phyloP scores from a whole-genome alignment of 1,284 basidiomycete genomes.

The Termitomyces sp. region DNA sequence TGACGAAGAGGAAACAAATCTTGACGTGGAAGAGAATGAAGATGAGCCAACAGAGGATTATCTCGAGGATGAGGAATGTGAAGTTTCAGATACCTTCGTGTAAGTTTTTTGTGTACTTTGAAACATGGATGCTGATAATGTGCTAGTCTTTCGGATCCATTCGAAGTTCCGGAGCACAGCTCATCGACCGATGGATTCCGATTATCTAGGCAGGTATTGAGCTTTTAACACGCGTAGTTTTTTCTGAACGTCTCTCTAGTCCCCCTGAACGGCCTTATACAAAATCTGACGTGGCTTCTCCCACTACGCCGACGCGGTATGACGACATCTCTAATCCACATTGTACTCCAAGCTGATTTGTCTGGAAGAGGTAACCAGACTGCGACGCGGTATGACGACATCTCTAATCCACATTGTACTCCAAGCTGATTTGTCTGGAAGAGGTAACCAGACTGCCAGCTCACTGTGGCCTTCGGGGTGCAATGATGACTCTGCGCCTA shows the following conservation, averaged over 20 bases:
- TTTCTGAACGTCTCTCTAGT: conserved; percentile 1
- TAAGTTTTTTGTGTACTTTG: not conserved
- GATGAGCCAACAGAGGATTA: conserved; percentile 12
- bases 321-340: not conserved
- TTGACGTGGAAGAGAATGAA: conserved; percentile 23
- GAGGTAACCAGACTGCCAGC: not conserved
- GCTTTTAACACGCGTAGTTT: too few relatives aligned
- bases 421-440: not conserved
- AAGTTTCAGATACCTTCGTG: not conserved
- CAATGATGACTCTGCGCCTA: not conserved
- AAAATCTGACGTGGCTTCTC: not conserved
- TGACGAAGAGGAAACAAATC: conserved; percentile 22
- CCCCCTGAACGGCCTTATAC: conserved; percentile 6
- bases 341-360: not conserved
- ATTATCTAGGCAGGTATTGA: conserved; percentile 6
- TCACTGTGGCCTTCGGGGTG: not conserved
- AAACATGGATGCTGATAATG: not conserved
- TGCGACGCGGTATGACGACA: conserved; percentile 10
- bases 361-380: not conserved
- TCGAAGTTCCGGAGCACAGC: not conserved
- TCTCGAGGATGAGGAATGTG: not conserved
- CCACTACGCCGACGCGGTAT: conserved; percentile 14
- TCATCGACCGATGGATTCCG: not conserved
- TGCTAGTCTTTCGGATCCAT: conserved; percentile 10
- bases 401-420: not conserved